Evolutionary conservation across 495 filamentous ascomycete species (phyloP), one percentile per base, ranked within the genome.

Genomic region (Tuber melanosporum): DNA sequence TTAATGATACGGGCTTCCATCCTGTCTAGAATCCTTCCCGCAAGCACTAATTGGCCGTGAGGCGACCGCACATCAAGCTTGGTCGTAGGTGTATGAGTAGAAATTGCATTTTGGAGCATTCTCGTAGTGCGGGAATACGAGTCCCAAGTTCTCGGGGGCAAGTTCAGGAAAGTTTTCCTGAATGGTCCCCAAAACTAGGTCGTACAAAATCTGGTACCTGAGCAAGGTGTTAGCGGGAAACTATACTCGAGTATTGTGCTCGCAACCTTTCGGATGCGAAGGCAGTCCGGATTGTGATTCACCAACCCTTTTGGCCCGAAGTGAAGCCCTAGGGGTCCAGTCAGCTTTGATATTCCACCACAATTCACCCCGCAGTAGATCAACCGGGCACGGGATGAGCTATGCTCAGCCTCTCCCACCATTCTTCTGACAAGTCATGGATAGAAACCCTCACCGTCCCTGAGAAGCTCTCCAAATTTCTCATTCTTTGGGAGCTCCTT

Each of bases 111-210:
- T 62, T 62, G 52, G 52, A 36, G 57, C 87, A 5, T 85, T 85
- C 62, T 84, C 82, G 88, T 89, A 91, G 7, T 81, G 71, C 39
- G 90, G 90, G 75, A 89, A 87, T 44, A 91, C 85, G 82, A 86
- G 85, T 0, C 85, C 85, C 69, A 91, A 83, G 6, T 82, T 81
- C 10, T 86, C 86, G 2, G 91, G 89, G n/a, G 84, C 80, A 76
- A 91, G 85, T 74, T 91, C 88, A 14, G 91, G 90, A 86, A 87
- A 91, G 70, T 86, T 86, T 74, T 82, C 78, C 72, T 82, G 77
- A 75, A 93, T 89, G 4, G 85, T 77, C 75, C 87, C 84, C 84
- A 89, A 87, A 26, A 91, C 74, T 77, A 88, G 86, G 12, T 88
- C 84, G 77, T 86, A 91, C 41, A 92, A 84, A 71, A 92, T 82